A percentile compares a stretch with the other conserved stretches of the same genome.
Conservation (phyloP, 495 filamentous ascomycete genomes). For the Penicillium pulvis region DNA sequence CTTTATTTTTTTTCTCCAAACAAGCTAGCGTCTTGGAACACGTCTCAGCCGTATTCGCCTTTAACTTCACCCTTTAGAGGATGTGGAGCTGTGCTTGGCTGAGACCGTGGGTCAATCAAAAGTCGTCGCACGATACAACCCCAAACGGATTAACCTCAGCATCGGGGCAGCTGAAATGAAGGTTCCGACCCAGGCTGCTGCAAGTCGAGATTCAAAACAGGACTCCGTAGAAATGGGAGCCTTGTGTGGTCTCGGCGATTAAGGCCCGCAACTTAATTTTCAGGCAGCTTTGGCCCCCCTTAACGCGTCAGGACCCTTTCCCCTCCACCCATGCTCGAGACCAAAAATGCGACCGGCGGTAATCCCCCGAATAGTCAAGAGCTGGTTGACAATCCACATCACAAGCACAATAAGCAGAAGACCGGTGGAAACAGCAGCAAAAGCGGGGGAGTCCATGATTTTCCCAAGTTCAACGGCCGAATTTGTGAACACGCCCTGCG, state of each 20-base stretch:
- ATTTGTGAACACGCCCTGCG: constrained; percentile 36
- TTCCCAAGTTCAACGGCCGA: constrained; percentile 31
- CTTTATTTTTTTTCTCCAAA: background rate
- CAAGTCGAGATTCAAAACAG: background rate
- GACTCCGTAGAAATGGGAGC: too few species aligned
- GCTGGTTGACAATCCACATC: constrained; percentile 21
- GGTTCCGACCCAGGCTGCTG: too few species aligned
- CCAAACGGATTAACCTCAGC: background rate
- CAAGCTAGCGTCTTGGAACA: background rate
- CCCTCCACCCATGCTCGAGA: constrained; percentile 26
- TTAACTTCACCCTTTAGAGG: background rate
- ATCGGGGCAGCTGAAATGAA: background rate
- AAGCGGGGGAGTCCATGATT: constrained; percentile 33
- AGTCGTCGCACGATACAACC: background rate
- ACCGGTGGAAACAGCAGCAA: constrained; percentile 32
- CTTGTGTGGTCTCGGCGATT: too few species aligned
- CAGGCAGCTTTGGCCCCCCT: constrained; percentile 7
- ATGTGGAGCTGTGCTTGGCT: constrained; percentile 1
- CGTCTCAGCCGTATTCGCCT: background rate
- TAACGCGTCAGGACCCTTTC: background rate
- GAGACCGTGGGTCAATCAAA: background rate
- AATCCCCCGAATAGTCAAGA: constrained; percentile 30
- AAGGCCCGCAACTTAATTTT: background rate
- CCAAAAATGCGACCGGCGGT: constrained; percentile 28
- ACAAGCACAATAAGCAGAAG: constrained; percentile 28